A percentile compares a stretch with the other conserved stretches of the same genome.
Evolutionary conservation across 1,284 basidiomycete genomes (phyloP).

Genomic region (Boletus sp.): DNA sequence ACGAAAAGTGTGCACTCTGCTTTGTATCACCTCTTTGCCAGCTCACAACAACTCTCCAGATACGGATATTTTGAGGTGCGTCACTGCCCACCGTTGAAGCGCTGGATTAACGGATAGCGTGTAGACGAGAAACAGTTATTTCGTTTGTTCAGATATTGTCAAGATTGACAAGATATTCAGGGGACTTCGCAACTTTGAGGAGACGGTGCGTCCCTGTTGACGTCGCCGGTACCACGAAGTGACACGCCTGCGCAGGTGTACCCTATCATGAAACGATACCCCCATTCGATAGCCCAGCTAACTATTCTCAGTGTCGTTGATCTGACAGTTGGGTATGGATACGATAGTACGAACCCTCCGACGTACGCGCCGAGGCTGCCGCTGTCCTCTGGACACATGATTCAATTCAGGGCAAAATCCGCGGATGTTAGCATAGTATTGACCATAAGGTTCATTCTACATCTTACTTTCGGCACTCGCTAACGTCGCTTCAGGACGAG

Average conservation of each 20-base stretch:
- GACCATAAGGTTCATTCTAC: conserved; percentile 53
- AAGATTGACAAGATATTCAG: conserved; percentile 67
- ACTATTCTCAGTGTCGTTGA: conserved; percentile 63
- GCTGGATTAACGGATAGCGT: background rate
- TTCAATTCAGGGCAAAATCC: conserved; percentile 66
- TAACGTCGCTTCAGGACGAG: conserved; percentile 53
- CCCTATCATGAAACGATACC: conserved; percentile 42
- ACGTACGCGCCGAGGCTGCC: conserved; percentile 61
- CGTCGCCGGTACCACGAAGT: background rate
- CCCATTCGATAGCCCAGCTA: conserved; percentile 57
- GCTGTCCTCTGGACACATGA: conserved; percentile 78
- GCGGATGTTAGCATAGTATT: conserved; percentile 50
- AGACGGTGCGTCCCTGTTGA: conserved; percentile 32
- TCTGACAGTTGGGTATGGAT: conserved; percentile 62
- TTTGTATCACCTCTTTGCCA: conserved; percentile 1
- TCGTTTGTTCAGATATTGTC: conserved; percentile 61
- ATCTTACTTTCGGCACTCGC: background rate
- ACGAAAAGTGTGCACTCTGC: conserved; percentile 47
- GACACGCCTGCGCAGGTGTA: conserved; percentile 13
- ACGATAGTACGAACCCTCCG: conserved; percentile 68
- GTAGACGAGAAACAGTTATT: conserved; percentile 80
- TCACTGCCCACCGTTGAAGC: background rate
- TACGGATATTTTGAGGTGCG: conserved; percentile 32
- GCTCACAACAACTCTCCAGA: conserved; percentile 43
- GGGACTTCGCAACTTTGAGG: conserved; percentile 54